phyloP scores from a whole-genome alignment of 495 filamentous ascomycete genomes.

The Cenococcum geophilum region DNA sequence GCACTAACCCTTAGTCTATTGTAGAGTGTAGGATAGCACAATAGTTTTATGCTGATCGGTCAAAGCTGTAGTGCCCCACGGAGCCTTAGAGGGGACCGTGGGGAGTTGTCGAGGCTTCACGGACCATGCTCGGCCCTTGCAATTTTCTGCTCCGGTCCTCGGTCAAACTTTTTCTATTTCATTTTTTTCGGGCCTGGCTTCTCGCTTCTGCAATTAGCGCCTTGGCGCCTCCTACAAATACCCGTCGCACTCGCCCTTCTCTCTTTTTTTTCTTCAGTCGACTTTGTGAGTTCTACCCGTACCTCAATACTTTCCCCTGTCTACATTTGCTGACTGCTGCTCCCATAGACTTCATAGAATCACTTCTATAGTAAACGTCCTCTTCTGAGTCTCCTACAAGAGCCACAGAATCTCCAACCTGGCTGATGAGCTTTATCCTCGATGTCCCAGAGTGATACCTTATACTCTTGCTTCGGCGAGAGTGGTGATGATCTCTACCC shows the following conservation, averaged over 20 bases:
- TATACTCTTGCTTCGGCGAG: conserved; percentile 54
- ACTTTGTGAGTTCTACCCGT: conserved; percentile 28
- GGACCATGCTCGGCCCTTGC: no score
- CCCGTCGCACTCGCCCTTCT: conserved; percentile 29
- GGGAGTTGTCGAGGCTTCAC: no score
- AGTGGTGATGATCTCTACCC: conserved; percentile 71
- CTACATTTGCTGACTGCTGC: conserved; percentile 4
- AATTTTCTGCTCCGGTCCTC: no score
- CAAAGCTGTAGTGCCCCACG: neutral
- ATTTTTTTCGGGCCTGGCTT: neutral
- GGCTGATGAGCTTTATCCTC: conserved; percentile 67
- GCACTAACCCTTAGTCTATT: no score
- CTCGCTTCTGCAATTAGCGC: neutral
- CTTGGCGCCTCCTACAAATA: conserved; percentile 15
- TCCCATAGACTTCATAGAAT: conserved; percentile 40
- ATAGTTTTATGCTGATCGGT: neutral
- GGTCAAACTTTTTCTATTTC: neutral
- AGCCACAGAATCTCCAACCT: conserved; percentile 72
- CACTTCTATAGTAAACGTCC: conserved; percentile 50
- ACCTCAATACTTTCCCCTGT: conserved; percentile 4
- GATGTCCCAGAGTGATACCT: conserved; percentile 66
- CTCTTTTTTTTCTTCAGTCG: conserved; percentile 33
- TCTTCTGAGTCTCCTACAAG: conserved; percentile 46
- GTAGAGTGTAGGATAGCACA: no score
- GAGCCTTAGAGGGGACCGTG: no score